Percentiles rank a stretch among this genome's conserved stretches.
phyloP scores from a whole-genome alignment of 75 land plant species.

The Ceratopteris richardii region DNA sequence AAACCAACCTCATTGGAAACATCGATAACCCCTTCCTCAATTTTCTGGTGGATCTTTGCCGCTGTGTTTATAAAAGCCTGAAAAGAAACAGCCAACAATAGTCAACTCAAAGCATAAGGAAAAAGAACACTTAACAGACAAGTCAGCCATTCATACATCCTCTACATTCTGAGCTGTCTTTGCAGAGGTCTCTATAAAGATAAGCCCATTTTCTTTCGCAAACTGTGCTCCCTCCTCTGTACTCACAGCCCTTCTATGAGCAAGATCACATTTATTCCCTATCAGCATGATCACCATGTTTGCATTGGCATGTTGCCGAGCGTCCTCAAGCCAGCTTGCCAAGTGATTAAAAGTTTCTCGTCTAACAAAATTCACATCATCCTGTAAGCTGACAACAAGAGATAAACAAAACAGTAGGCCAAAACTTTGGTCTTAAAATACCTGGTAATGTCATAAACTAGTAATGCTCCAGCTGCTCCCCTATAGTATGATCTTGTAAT shows the following conservation, averaged over 20 bases:
- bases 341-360: conserved; percentile 66
- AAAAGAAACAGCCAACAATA: neutral
- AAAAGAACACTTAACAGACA: no score
- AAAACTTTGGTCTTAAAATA: no score
- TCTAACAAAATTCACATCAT: no score
- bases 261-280: conserved; percentile 72
- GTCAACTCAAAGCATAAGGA: no score
- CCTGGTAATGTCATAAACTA: conserved; percentile 12
- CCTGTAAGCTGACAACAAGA: no score
- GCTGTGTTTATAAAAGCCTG: conserved; percentile 80
- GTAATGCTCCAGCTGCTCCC: conserved; percentile 75
- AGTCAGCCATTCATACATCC: conserved; percentile 29
- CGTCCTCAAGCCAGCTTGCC: conserved; percentile 66
- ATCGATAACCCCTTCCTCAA: conserved; percentile 67
- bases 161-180: conserved; percentile 73
- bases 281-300: conserved; percentile 77
- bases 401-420: no score
- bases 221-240: conserved; percentile 71
- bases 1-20: conserved; percentile 52
- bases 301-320: conserved; percentile 62
- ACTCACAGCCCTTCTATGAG: conserved; percentile 72
- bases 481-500: conserved; percentile 79
- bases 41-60: conserved; percentile 64
- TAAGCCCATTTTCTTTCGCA: conserved; percentile 66
- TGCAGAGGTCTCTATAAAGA: conserved; percentile 72